Evolutionary conservation across 768 basidiomycete genomes (phyloP), one percentile per base, ranked within the genome.

Genomic region (Mrakia gelida): DNA sequence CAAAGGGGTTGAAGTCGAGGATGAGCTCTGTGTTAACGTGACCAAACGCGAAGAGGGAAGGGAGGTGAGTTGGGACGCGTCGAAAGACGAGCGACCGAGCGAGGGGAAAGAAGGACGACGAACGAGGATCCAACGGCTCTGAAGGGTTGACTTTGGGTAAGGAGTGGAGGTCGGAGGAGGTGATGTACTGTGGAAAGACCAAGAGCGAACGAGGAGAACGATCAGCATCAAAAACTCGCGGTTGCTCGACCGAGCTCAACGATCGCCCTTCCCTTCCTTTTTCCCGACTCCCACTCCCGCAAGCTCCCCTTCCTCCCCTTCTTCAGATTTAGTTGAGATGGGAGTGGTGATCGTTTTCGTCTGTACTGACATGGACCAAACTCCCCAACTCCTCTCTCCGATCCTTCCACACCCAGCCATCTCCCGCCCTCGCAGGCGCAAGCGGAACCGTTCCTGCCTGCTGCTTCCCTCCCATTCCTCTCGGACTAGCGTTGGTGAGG

Each of bases 1-100:
- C 41, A 41, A 70, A 70, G 7, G 67, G 67, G 67, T 70, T 70
- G 38, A 70, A 70, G 67, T 70, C 67, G 38, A 70, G 67, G 34
- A 70, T 41, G 38, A 70, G 67, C 26, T 70, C 67, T 70, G 38
- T 45, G n/a, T 3, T 10, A 30, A 67, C 9, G 32, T 16, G 49
- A 21, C 2, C 49, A 21, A 13, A 30, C 34, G 4, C 16, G 7
- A 52, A 70, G 9, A 13, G 7, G 34, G 32, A 32, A 30, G 15
- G 7, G 0, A 15, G 32, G 15, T 7, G 32, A 41, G 67, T 41
- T 0, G 43, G 34, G 38, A 41, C 34, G 63, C 63, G 30, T 65
- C 32, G 34, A 45, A 34, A 18, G 13, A 5, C 3, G 26, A 23
- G 59, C 28, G 13, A 59, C 11, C 18, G 54, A 28, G 18, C n/a